Conservation (phyloP, 345 rosid species). For the Arabidopsis suecica region DNA sequence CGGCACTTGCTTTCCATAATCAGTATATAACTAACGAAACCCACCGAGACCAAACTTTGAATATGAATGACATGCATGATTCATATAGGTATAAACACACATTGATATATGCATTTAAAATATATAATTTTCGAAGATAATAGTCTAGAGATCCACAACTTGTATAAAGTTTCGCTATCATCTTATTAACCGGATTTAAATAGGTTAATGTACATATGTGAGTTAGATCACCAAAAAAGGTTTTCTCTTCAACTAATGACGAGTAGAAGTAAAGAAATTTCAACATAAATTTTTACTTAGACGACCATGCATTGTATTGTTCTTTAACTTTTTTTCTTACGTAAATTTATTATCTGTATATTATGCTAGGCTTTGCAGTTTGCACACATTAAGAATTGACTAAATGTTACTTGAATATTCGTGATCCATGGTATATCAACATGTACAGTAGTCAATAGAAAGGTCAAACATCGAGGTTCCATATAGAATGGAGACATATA, state of each 20-base stretch:
- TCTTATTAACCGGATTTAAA: too few species aligned
- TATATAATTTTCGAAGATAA: too few species aligned
- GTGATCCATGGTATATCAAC: background rate
- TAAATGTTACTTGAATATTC: background rate
- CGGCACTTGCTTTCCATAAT: background rate
- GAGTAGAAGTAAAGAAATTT: too few species aligned
- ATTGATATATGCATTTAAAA: background rate
- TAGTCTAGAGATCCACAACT: too few species aligned
- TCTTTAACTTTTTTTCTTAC: too few species aligned
- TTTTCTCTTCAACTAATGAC: too few species aligned
- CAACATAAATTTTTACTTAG: too few species aligned
- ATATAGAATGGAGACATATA: background rate
- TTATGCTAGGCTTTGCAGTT: background rate
- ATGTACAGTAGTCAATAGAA: background rate
- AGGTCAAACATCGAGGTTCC: background rate
- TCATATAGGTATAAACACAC: background rate
- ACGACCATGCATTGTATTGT: too few species aligned
- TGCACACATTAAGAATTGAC: background rate
- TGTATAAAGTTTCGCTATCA: too few species aligned
- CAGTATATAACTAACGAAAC: constrained; percentile 8
- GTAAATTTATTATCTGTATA: too few species aligned
- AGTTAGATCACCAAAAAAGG: too few species aligned
- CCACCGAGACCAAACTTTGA: constrained; percentile 2
- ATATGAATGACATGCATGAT: background rate
- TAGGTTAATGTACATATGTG: too few species aligned